Base-by-base conservation (phyloP, 1,284 basidiomycete species). In the Rhodotorula sp. region DNA sequence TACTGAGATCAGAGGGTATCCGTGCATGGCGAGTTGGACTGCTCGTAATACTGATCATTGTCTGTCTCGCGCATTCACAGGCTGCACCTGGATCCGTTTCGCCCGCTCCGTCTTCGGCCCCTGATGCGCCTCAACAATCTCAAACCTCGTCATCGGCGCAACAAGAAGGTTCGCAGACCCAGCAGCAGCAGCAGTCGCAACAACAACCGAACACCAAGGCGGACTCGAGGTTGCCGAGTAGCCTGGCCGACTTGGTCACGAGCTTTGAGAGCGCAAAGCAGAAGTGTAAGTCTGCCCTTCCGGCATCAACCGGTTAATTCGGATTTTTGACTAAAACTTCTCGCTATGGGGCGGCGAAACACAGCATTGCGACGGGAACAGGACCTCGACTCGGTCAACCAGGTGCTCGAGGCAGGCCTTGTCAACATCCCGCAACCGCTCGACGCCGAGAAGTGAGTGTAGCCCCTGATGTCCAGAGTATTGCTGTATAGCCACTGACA, bases 221-320 rank as follows among this genome's bases (percentile, higher is more conserved):
- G 22, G 75, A 77, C 60, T 64, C 71, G 37, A 42, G 76, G 79
- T 79, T 80, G 85, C 94, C 87, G 66, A 89, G 89, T 57, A 91
- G 90, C 57, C 80, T 99, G 77, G 91, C 93, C 24, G 95, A 97
- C 80, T 85, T 99, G 64, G 95, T 98, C 55, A 88, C 90, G 46
- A 95, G 92, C 60, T 99, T 98, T 79, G 95, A 98, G 82, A 90
- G 87, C 60, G 93, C 93, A 73, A 99, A 95, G 82, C 93, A 95
- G 83, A 94, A 95, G 80, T 92, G 92, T 92, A 77, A 29, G 29
- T 18, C 20, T 30, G 7, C 6, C 42, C 37, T 42, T 42, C 37
- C 12, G 14, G 20, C 33, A 7, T 30, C 7, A 14, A 33, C 33
- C 4, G 12, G 12, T 42, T 12, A 42, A 42, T 8, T 14, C 12